Base-by-base conservation (phyloP, 1,284 basidiomycete genomes). In the Coniophora puteana region DNA sequence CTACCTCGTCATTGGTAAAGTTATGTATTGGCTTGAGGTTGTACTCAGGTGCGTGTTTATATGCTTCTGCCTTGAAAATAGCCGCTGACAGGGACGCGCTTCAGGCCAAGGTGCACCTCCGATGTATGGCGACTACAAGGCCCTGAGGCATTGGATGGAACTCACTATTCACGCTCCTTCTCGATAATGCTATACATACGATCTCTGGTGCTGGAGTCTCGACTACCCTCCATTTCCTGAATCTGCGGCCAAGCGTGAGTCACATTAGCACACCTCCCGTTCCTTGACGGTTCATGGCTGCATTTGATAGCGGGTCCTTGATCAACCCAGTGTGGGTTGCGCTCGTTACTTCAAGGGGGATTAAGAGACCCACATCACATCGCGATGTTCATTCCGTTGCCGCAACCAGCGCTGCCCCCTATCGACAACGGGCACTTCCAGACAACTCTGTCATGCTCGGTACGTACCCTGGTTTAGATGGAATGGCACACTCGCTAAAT, bases 381-480 rank as follows among this genome's bases (percentile, higher is more conserved):
- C 22, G 83, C 86, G 2, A 60, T 91, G 8, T 52, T 89, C n/a
- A 79, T 77, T 4, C 65, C 94, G 13, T 64, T 95, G 20, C 71
- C 93, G 4, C 90, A 94, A 59, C 93, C 93, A 2, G 80, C 87
- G 0, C 66, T 95, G 23, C 69, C 94, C 18, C 68, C 95, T 14
- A 75, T 96, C 46, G 93, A 96, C 61, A 88, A 85, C 53, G 93
- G 93, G 0, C 93, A 96, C 57, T 96, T 96, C 52, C 93, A 96
- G 63, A 90, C 57, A 93, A 93, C 55, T 87, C 87, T 4, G 77
- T 93, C 46, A 92, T 93, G 88, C 80, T 93, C 33, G 90, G 84
- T 84, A 48, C n/a, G n/a, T n/a, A n/a, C n/a, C n/a, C n/a, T n/a
- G n/a, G n/a, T n/a, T n/a, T n/a, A n/a, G n/a, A n/a, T n/a, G n/a